Evolutionary conservation across 306 rosid genomes (phyloP), one percentile per base, ranked within the genome.

Genomic region (Canavalia ensiformis): DNA sequence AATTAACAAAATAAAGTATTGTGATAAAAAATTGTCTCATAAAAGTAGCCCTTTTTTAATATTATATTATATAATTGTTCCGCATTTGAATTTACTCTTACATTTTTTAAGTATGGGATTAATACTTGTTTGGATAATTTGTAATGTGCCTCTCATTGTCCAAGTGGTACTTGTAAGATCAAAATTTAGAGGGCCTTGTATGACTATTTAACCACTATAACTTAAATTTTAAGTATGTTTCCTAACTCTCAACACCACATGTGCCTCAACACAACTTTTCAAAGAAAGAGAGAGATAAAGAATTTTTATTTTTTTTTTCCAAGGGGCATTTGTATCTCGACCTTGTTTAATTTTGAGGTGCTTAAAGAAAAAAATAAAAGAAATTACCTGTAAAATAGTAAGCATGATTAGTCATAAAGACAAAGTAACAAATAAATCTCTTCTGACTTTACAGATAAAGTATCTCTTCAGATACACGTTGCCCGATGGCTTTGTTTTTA

Each of bases 241-340:
- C 49, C 52, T 33, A 73, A 30, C 67, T 52, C 68, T 39, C 57
- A 30, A 54, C 69, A 55, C 42, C 10, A 2, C 80, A 74, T 74
- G 84, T 81, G 80, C 75, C 35, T 74, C 68, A 52, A 69, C 52
- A 58, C 71, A 31, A 51, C 39, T 52, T 81, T 74, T 64, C 47
- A 72, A 56, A 77, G 54, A 50, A 3, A 74, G 8, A 25, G 0
- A 41, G 30, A 52, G 33, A 39, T 6, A 37, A 63, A 18, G 25
- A 18, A 18, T 18, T 0, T 18, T 18, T 18, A n/a, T n/a, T 18
- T 18, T 18, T 18, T 18, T 18, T 18, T 67, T 78, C 67, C n/a
- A 5, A 74, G 37, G 42, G 25, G 66, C 44, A 54, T 45, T 30
- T 13, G n/a, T 56, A 66, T 12, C 6, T 58, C 44, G 28, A 69